Conservation (phyloP, 768 basidiomycete genomes). For the Tulasnella sp. region DNA sequence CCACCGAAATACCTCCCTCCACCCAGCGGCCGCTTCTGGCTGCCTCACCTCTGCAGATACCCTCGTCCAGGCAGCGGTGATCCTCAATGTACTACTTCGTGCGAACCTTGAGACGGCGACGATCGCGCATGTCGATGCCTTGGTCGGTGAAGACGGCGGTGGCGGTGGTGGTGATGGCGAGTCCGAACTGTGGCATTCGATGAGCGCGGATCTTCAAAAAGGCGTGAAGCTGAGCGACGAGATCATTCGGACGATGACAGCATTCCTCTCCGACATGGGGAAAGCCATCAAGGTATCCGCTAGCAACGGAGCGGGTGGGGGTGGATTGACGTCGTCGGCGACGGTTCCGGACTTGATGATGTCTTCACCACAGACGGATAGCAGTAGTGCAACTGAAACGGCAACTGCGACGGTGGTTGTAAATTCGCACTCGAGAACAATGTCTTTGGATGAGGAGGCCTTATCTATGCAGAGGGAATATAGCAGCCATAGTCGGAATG, state of each 20-base stretch:
- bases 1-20: constrained; percentile 36
- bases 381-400: too few species aligned
- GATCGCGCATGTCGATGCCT: constrained; percentile 65
- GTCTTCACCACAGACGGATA: too few species aligned
- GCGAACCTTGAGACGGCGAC: constrained; percentile 47
- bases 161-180: constrained; percentile 30
- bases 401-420: too few species aligned
- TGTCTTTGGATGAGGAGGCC: constrained; percentile 12
- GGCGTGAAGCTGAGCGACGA: constrained; percentile 65
- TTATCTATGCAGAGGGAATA: background rate
- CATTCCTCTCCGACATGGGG: constrained; percentile 64
- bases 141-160: constrained; percentile 43
- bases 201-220: constrained; percentile 66
- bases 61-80: constrained; percentile 55
- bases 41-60: constrained; percentile 50
- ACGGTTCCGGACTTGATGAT: too few species aligned
- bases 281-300: too few species aligned
- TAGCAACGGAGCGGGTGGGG: too few species aligned
- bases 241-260: constrained; percentile 63
- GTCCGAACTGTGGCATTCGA: constrained; percentile 53
- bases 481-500: background rate
- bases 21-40: constrained; percentile 35
- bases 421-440: background rate
- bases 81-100: constrained; percentile 52
- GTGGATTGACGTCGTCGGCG: background rate